Evolutionary conservation across 2,329 filamentous ascomycete genomes (phyloP).

Genomic region (Cercospora sesami): DNA sequence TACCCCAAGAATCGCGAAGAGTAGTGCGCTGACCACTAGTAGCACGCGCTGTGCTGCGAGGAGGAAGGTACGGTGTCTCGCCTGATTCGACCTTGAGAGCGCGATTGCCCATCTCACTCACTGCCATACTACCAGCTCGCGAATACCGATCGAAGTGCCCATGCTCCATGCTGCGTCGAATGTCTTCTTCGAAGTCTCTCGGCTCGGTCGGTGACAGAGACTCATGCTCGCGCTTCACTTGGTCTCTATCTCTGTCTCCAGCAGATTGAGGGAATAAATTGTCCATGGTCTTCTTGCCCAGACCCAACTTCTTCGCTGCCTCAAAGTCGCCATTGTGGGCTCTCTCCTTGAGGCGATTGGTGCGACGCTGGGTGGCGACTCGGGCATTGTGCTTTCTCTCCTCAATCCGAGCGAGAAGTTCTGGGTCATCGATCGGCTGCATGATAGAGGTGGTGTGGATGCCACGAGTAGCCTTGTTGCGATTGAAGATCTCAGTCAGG

Average conservation of each 20-base stretch:
- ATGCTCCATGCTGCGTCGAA: not conserved
- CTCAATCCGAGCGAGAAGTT: slow-evolving; percentile 18
- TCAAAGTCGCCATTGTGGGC: slow-evolving; percentile 17
- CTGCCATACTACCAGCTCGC: not conserved
- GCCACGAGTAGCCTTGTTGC: slow-evolving; percentile 16
- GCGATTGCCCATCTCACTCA: not conserved
- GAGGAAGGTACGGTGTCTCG: not conserved
- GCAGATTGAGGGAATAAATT: slow-evolving; percentile 13
- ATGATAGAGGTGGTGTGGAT: not conserved
- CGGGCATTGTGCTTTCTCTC: slow-evolving; percentile 17
- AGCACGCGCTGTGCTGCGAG: not conserved
- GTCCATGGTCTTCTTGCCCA: slow-evolving; percentile 19
- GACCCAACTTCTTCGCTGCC: slow-evolving; percentile 22
- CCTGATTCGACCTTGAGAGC: not conserved
- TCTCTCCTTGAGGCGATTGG: slow-evolving; percentile 16
- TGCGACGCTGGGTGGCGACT: slow-evolving; percentile 16
- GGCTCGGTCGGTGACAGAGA: slow-evolving; percentile 6
- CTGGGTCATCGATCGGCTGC: slow-evolving; percentile 20
- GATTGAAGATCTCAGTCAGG: slow-evolving; percentile 23
- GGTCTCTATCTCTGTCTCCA: not conserved
- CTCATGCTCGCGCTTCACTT: not conserved
- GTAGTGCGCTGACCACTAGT: not conserved
- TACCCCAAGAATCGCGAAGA: not conserved
- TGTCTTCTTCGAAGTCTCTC: not conserved
- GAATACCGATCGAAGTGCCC: not conserved